phyloP scores from a whole-genome alignment of 352 stramenopile genomes.

The Poterioochromonas sp. region DNA sequence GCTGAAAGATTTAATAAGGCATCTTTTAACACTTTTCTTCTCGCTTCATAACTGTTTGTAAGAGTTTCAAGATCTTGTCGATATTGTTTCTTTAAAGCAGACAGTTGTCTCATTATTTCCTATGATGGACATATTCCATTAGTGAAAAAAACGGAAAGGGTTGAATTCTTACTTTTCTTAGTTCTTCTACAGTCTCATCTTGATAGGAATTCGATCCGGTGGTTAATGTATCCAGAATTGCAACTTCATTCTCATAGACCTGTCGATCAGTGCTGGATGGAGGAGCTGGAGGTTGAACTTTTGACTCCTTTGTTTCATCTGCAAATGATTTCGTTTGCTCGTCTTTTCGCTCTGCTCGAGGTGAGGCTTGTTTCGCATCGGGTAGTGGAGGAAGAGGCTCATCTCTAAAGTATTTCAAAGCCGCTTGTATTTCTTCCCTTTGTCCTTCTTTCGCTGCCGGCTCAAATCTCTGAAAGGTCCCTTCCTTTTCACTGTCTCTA shows the following conservation, averaged over 20 bases:
- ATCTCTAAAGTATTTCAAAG: slow-evolving; percentile 13
- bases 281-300: neutral
- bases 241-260: neutral
- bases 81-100: slow-evolving; percentile 24
- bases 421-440: neutral
- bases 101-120: slow-evolving; percentile 9
- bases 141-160: neutral
- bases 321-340: neutral
- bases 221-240: neutral
- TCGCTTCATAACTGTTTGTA: slow-evolving; percentile 1
- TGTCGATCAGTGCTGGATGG: no score
- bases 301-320: neutral
- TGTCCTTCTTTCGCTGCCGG: neutral
- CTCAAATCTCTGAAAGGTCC: neutral
- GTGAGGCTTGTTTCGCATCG: no score
- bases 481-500: neutral
- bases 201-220: no score
- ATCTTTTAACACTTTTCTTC: slow-evolving; percentile 26
- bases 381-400: neutral
- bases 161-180: neutral
- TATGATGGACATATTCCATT: neutral
- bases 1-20: neutral
- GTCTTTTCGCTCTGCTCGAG: no score
- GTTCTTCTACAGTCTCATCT: neutral
- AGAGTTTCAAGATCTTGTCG: slow-evolving; percentile 2